Percentiles rank a stretch among this genome's conserved stretches.
Evolutionary conservation across 1,284 basidiomycete genomes (phyloP).

Genomic region (Fistulina hepatica): DNA sequence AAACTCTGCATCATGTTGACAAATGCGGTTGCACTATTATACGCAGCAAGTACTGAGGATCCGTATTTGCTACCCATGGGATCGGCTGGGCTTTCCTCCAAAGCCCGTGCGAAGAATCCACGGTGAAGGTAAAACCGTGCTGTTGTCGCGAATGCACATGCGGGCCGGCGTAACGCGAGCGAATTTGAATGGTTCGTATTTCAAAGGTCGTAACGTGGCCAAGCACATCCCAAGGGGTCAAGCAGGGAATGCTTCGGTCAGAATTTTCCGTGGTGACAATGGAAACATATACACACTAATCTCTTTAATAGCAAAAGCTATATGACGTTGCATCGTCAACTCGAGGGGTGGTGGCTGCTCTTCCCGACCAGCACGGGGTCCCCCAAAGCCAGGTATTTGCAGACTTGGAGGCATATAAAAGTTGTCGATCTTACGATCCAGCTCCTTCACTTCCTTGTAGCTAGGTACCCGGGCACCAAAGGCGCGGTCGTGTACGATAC

Average conservation of each 20-base stretch:
- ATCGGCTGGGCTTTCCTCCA: constrained; percentile 50
- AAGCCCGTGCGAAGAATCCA: constrained; percentile 58
- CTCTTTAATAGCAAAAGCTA: constrained; percentile 52
- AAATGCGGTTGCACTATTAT: constrained; percentile 56
- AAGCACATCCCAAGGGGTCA: constrained; percentile 2
- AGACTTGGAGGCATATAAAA: constrained; percentile 50
- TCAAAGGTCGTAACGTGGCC: background rate
- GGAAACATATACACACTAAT: constrained; percentile 37
- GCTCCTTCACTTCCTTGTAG: constrained; percentile 49
- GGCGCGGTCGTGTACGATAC: constrained; percentile 51
- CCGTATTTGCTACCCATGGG: constrained; percentile 60
- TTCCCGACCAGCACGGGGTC: constrained; percentile 32
- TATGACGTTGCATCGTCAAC: constrained; percentile 53
- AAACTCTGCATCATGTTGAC: constrained; percentile 52
- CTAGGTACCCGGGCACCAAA: constrained; percentile 50
- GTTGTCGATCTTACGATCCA: constrained; percentile 44
- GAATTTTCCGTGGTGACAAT: background rate
- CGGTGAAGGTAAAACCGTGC: constrained; percentile 64
- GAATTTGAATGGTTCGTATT: background rate
- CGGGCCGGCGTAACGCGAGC: background rate
- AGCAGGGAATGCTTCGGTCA: constrained; percentile 8
- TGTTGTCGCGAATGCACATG: constrained; percentile 19
- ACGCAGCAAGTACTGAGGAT: constrained; percentile 56
- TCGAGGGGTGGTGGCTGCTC: constrained; percentile 37
- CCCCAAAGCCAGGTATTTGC: constrained; percentile 53